Conservation (phyloP, 192 early-diverging fungal genomes). For the Backusella tarrabulga region DNA sequence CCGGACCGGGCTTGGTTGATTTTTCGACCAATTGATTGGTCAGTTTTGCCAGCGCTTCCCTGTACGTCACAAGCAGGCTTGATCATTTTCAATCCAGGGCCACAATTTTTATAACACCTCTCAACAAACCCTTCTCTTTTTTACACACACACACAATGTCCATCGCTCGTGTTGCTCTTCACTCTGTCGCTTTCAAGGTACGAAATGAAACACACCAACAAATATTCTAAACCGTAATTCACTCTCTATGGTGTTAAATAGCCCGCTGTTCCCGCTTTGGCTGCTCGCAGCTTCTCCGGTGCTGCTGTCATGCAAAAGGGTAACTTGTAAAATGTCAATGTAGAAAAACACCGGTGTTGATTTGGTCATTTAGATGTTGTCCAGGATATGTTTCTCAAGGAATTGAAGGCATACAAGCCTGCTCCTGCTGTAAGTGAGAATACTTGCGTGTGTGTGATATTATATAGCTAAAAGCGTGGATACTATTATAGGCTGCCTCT, state of each 20-base stretch:
- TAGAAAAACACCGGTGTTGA: neutral
- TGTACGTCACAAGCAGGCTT: neutral
- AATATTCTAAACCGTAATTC: neutral
- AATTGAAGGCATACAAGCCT: slow-evolving; percentile 57
- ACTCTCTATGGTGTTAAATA: neutral
- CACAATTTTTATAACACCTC: neutral
- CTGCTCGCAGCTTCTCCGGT: slow-evolving; percentile 48
- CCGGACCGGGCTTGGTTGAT: no score
- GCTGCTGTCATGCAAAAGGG: slow-evolving; percentile 51
- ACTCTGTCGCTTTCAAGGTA: slow-evolving; percentile 22
- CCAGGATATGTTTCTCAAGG: slow-evolving; percentile 50
- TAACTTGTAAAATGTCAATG: slow-evolving; percentile 10
- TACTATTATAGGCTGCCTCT: neutral
- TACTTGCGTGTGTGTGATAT: neutral
- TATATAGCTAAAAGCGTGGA: neutral
- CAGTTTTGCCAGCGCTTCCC: no score
- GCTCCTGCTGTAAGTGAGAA: slow-evolving; percentile 38
- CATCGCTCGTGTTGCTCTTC: slow-evolving; percentile 19
- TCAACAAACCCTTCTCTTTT: neutral
- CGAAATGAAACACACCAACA: neutral
- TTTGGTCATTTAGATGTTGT: slow-evolving; percentile 41
- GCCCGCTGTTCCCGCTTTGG: slow-evolving; percentile 45
- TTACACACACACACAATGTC: slow-evolving; percentile 3
- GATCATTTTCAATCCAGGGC: neutral
- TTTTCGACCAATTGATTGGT: no score